phyloP scores from a whole-genome alignment of 306 rosid genomes.

The Rubus parviflorus region DNA sequence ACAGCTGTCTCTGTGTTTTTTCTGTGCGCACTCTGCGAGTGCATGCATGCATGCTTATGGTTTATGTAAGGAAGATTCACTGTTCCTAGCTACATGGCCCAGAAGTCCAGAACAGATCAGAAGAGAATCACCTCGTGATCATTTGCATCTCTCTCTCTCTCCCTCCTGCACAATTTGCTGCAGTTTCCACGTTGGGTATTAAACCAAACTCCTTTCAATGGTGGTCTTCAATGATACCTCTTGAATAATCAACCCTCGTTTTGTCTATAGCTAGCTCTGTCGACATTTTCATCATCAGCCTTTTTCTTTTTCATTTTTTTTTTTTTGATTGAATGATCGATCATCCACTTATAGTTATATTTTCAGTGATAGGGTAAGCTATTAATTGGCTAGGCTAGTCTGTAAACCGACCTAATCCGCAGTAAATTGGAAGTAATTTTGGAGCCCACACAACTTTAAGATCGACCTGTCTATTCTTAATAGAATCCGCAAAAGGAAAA shows the following conservation, averaged over 20 bases:
- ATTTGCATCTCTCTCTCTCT: no score
- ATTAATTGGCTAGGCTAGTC: not conserved
- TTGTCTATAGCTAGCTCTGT: slow-evolving; percentile 2
- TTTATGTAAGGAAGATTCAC: not conserved
- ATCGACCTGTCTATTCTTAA: no score
- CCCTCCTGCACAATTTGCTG: no score
- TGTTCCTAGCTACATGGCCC: not conserved
- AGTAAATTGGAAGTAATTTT: no score
- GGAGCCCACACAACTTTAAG: no score
- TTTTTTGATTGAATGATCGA: not conserved
- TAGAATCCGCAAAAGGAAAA: no score
- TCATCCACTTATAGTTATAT: not conserved
- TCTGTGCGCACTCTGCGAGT: no score
- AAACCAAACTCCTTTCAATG: not conserved
- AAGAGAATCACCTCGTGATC: not conserved
- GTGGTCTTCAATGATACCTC: not conserved
- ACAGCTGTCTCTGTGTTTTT: no score
- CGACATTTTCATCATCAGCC: not conserved
- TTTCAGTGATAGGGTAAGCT: not conserved
- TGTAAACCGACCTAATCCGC: not conserved
- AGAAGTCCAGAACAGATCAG: not conserved
- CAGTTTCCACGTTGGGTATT: slow-evolving; percentile 13
- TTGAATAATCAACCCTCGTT: not conserved
- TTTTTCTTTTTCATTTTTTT: not conserved
- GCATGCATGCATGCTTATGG: not conserved